A percentile compares a stretch with the other conserved stretches of the same genome.
phyloP scores from a whole-genome alignment of 805 yeast species.

The Saturnispora dispora region DNA sequence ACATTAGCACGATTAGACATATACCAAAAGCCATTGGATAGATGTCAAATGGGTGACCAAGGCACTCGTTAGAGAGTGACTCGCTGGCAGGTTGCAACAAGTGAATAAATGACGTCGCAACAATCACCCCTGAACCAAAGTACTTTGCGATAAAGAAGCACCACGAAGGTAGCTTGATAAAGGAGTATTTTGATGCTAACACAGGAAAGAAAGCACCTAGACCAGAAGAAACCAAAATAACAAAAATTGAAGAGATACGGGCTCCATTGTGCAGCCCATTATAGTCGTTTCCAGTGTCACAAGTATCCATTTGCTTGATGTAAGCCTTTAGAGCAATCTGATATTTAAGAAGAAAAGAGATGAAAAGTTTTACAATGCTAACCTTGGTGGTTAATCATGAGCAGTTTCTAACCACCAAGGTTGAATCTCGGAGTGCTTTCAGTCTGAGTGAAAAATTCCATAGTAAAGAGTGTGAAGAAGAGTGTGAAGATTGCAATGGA shows the following conservation, averaged over 20 bases:
- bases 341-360: background rate
- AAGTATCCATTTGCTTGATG: slow-evolving; percentile 12
- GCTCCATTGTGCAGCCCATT: slow-evolving; percentile 29
- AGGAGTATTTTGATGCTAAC: slow-evolving; percentile 48
- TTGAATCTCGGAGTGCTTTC: background rate
- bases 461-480: background rate
- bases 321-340: background rate
- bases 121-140: slow-evolving; percentile 79
- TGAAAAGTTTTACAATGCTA: background rate
- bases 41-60: slow-evolving; percentile 47
- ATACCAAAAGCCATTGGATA: slow-evolving; percentile 52
- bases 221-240: slow-evolving; percentile 46
- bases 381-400: slow-evolving; percentile 1
- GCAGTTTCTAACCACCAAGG: background rate
- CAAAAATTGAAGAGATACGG: slow-evolving; percentile 56
- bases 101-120: slow-evolving; percentile 76
- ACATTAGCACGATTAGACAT: slow-evolving; percentile 40
- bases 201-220: slow-evolving; percentile 58
- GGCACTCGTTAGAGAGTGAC: slow-evolving; percentile 45
- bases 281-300: slow-evolving; percentile 16
- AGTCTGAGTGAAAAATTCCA: background rate
- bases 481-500: background rate
- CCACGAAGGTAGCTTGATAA: slow-evolving; percentile 49
- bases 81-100: slow-evolving; percentile 62
- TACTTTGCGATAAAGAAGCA: slow-evolving; percentile 61